Evolutionary conservation across 176 grass and related monocot genomes (phyloP).

Genomic region (Musa troglodytarum): DNA sequence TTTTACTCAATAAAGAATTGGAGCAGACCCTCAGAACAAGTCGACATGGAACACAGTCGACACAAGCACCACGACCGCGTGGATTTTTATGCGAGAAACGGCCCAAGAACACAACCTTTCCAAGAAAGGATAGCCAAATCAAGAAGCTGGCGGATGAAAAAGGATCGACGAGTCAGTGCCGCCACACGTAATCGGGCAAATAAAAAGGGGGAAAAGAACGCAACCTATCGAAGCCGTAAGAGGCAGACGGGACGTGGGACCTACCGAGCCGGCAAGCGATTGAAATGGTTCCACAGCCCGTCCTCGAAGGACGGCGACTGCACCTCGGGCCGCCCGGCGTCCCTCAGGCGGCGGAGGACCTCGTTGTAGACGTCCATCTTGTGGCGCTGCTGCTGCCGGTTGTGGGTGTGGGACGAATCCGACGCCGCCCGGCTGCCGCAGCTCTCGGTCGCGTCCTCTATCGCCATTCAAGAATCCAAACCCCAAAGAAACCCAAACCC

Average conservation of each 20-base stretch:
- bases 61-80: too few species aligned
- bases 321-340: slow-evolving; percentile 12
- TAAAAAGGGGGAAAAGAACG: background rate
- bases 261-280: slow-evolving; percentile 18
- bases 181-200: background rate
- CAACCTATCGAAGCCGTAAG: background rate
- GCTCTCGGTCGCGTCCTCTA: slow-evolving; percentile 14
- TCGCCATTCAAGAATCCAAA: slow-evolving; percentile 1
- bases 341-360: slow-evolving; percentile 17
- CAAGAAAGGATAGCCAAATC: background rate
- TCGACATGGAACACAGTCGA: too few species aligned
- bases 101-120: background rate
- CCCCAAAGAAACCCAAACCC: background rate
- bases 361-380: slow-evolving; percentile 23
- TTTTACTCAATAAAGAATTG: background rate
- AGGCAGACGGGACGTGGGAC: background rate
- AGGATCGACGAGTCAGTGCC: background rate
- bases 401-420: slow-evolving; percentile 1
- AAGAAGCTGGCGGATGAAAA: background rate
- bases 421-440: slow-evolving; percentile 16
- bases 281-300: slow-evolving; percentile 18
- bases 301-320: slow-evolving; percentile 15
- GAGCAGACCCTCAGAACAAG: too few species aligned
- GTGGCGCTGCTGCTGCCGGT: slow-evolving; percentile 11
- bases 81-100: background rate